Conservation (phyloP, 139 green algal genomes). For the Picochlorum sp. region DNA sequence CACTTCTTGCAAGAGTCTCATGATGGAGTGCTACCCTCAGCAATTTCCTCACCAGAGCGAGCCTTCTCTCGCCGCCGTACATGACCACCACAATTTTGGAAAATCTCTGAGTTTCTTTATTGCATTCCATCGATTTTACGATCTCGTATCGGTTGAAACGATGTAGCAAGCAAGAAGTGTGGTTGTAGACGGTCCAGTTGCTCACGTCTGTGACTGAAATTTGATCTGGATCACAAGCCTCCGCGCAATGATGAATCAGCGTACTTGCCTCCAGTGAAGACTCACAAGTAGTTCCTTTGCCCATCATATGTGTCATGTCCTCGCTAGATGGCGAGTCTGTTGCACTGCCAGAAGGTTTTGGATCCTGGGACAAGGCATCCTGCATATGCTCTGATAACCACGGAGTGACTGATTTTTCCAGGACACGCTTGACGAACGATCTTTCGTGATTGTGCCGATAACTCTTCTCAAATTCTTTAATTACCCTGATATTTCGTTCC, state of each 20-base stretch:
- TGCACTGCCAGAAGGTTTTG: neutral
- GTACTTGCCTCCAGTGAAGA: neutral
- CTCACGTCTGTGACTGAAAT: neutral
- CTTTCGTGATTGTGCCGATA: neutral
- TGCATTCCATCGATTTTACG: neutral
- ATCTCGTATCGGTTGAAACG: neutral
- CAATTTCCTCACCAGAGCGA: neutral
- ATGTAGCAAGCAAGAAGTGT: neutral
- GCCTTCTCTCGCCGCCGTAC: neutral
- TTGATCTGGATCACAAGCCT: neutral
- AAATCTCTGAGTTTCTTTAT: neutral
- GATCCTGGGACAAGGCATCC: neutral
- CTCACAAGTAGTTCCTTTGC: neutral
- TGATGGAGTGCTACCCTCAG: neutral
- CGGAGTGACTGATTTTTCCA: neutral
- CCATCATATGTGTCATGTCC: neutral
- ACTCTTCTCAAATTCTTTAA: slow-evolving; percentile 1
- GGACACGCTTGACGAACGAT: neutral
- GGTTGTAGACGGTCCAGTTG: neutral
- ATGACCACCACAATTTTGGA: neutral
- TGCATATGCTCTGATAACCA: neutral
- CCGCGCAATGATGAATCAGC: neutral
- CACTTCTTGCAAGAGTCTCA: neutral
- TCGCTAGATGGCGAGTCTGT: too few species aligned
- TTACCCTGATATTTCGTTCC: neutral